phyloP scores from a whole-genome alignment of 257 asterid species.

The Gardenia jasminoides region DNA sequence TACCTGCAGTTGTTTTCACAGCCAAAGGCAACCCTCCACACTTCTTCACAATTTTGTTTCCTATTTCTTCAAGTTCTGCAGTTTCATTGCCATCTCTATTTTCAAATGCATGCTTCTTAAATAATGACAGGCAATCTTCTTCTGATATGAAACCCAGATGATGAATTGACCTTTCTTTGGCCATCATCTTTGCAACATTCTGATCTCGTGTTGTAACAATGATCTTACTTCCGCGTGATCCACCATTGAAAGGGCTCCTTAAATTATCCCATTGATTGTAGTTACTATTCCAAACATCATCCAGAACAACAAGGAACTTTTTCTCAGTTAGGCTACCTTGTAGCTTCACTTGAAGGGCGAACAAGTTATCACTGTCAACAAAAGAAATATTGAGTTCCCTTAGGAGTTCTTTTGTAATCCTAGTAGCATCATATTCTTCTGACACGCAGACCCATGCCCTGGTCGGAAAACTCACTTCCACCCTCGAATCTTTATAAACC shows the following conservation, averaged over 20 bases:
- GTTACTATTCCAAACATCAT: constrained; percentile 56
- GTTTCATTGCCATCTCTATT: not conserved
- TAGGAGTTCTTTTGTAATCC: constrained; percentile 36
- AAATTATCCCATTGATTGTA: constrained; percentile 42
- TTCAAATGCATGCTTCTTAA: constrained; percentile 12
- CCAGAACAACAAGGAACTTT: constrained; percentile 53
- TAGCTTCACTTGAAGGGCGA: constrained; percentile 44
- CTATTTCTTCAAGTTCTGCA: not conserved
- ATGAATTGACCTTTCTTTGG: not conserved
- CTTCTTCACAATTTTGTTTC: constrained; percentile 3
- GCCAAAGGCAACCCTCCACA: constrained; percentile 20
- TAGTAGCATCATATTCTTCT: constrained; percentile 40
- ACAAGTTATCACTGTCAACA: constrained; percentile 31
- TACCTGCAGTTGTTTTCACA: constrained; percentile 16
- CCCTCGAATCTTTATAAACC: constrained; percentile 38
- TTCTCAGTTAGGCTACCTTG: constrained; percentile 39
- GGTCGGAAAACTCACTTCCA: constrained; percentile 33
- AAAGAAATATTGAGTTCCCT: constrained; percentile 28
- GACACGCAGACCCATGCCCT: constrained; percentile 59
- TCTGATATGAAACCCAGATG: not conserved
- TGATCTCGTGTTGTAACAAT: constrained; percentile 59
- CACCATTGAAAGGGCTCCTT: constrained; percentile 37
- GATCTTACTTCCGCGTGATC: constrained; percentile 49
- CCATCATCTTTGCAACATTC: constrained; percentile 41
- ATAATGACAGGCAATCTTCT: constrained; percentile 7